Percentiles rank a stretch among this genome's conserved stretches.
phyloP scores from a whole-genome alignment of 2,329 filamentous ascomycete species.

The Fusarium sp. region DNA sequence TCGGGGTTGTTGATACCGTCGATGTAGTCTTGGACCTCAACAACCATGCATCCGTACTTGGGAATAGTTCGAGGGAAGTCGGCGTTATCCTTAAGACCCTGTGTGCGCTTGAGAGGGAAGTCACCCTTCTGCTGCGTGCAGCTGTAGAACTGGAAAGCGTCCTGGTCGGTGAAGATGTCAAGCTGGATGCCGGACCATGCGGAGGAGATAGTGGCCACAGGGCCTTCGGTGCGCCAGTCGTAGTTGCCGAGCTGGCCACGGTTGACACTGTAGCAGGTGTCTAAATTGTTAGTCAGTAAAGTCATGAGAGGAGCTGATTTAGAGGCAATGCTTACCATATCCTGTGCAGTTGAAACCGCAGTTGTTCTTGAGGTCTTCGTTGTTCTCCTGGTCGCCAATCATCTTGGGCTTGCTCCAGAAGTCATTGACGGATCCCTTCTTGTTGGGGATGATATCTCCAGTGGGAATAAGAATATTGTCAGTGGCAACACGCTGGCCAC shows the following conservation, averaged over 20 bases:
- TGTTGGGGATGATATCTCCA: conserved; percentile 78
- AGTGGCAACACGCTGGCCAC: conserved; percentile 74
- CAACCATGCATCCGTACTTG: conserved; percentile 86
- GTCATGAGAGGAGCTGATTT: fast-evolving
- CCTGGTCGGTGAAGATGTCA: conserved; percentile 85
- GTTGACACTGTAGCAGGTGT: conserved; percentile 78
- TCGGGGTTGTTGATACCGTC: conserved; percentile 92
- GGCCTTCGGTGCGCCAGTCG: conserved; percentile 72
- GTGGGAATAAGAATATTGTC: conserved; percentile 81
- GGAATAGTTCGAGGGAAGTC: conserved; percentile 72
- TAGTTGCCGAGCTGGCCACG: conserved; percentile 67
- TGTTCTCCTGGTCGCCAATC: conserved; percentile 76
- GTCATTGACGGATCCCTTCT: conserved; percentile 76
- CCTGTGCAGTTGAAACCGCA: conserved; percentile 87
- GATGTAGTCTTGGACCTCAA: conserved; percentile 95
- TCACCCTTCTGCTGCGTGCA: conserved; percentile 82
- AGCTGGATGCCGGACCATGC: conserved; percentile 85
- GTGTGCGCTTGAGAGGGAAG: conserved; percentile 75
- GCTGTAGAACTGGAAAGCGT: conserved; percentile 88
- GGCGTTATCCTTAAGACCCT: conserved; percentile 69
- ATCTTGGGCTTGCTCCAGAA: conserved; percentile 87
- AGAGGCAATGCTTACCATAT: conserved; percentile 70
- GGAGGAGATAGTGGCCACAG: conserved; percentile 75
- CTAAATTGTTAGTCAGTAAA: conserved; percentile 50
- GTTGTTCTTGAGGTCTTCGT: conserved; percentile 74